Base-by-base conservation (phyloP, 257 asterid species). In the Euphrasia confusa region DNA sequence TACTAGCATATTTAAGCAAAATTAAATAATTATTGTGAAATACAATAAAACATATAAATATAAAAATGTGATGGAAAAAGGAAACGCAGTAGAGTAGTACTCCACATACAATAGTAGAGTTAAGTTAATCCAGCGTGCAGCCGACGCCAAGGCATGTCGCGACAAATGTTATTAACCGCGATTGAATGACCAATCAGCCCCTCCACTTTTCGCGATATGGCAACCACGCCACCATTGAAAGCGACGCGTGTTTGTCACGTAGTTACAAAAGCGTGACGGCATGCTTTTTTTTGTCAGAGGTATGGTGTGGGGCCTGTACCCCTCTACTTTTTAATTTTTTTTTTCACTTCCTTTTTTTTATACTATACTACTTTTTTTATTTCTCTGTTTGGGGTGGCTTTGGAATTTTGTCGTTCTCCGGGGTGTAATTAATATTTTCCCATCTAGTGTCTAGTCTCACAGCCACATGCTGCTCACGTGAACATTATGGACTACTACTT, bases 161-260 rank as follows among this genome's bases (percentile, higher is more conserved):
- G 62, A 67, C 60, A 55, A 65, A 61, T 33, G 32, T 30, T 61
- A 5, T 7, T 15, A 14, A 10, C 64, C 47, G 56, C 13, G 48
- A 8, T 7, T 7, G 7, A 71, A 4, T 47, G 71, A 68, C 74
- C 10, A 48, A 64, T 64, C 2, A 1, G 14, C 69, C 77, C 72
- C 61, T 54, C 52, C 52, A 9, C 3, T 7, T 17, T 1, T 15
- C 1, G 3, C 6, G 33, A 59, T 7, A 69, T 42, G 10, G 33
- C 74, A 2, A 50, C 5, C 37, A 9, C 13, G 30, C 59, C 71
- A 13, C 3, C 6, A 60, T 32, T 10, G 61, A 74, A 21, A 57
- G 67, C 61, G 78, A 74, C 77, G 54, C 60, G 67, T 61, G 30
- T 39, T 76, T 71, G 80, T 68, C 80, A 63, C 52, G 68, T 67